phyloP scores from a whole-genome alignment of 2,329 filamentous ascomycete genomes.

The Monosporascus sp. region DNA sequence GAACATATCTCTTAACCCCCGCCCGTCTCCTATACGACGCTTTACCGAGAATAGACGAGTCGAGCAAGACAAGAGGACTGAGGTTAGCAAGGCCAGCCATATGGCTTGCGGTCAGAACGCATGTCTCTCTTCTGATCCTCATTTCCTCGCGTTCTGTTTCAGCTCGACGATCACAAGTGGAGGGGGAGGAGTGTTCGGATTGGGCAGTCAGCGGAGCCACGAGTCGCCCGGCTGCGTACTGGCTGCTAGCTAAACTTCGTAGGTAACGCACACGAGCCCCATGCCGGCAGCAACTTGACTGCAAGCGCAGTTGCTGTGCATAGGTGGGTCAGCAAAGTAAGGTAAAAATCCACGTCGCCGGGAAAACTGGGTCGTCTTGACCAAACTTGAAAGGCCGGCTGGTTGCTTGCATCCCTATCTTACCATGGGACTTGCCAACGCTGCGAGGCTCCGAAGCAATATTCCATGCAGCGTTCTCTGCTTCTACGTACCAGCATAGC shows the following conservation, averaged over 20 bases:
- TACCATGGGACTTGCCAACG: constrained; percentile 10
- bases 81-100: constrained; percentile 13
- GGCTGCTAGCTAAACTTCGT: not conserved
- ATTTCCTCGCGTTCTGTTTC: constrained; percentile 18
- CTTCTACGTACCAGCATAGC: constrained; percentile 8
- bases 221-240: not conserved
- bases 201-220: constrained; percentile 1
- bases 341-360: constrained; percentile 16
- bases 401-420: constrained; percentile 10
- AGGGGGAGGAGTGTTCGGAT: not conserved
- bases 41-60: not conserved
- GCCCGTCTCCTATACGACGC: too few species aligned
- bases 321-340: constrained; percentile 16
- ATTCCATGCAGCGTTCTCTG: constrained; percentile 20
- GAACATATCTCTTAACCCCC: not conserved
- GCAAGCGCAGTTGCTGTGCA: constrained; percentile 14
- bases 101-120: constrained; percentile 16
- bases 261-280: constrained; percentile 5
- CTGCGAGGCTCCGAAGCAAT: constrained; percentile 19
- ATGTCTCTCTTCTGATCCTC: constrained; percentile 5
- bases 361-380: not conserved
- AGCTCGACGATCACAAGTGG: constrained; percentile 12
- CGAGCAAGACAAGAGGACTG: not conserved
- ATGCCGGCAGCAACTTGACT: constrained; percentile 12
- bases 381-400: not conserved